phyloP scores from a whole-genome alignment of 2,329 filamentous ascomycete species.

The Clonostachys byssicola region DNA sequence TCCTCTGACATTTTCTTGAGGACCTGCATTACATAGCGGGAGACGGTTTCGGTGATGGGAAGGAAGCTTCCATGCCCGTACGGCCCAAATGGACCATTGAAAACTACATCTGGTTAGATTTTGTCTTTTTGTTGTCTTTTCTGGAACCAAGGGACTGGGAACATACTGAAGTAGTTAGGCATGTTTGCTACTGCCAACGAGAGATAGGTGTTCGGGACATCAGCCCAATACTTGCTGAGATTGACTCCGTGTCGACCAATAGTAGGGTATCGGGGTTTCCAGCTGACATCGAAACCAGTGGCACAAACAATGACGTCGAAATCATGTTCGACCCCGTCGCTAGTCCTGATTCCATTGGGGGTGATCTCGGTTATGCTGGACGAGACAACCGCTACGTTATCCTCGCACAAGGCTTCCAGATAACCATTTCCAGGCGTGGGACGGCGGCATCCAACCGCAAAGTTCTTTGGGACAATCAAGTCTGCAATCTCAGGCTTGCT shows the following conservation, averaged over 20 bases:
- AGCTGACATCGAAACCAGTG: conserved; percentile 42
- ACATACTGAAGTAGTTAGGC: conserved; percentile 28
- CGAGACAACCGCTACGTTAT: conserved; percentile 10
- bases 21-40: conserved; percentile 42
- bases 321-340: conserved; percentile 28
- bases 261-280: background rate
- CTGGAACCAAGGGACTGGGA: too few relatives aligned
- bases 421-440: conserved; percentile 35
- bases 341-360: conserved; percentile 16
- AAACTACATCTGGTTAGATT: background rate
- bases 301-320: conserved; percentile 53
- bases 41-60: conserved; percentile 45
- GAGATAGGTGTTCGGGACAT: conserved; percentile 42
- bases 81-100: background rate
- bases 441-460: conserved; percentile 37
- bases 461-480: conserved; percentile 31
- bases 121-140: too few relatives aligned
- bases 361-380: conserved; percentile 15
- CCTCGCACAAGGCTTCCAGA: conserved; percentile 13
- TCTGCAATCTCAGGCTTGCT: conserved; percentile 33
- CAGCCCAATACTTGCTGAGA: background rate
- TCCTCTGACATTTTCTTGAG: conserved; percentile 46
- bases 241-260: conserved; percentile 26
- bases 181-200: conserved; percentile 42
- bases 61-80: conserved; percentile 47